A percentile compares a stretch with the other conserved stretches of the same genome.
phyloP scores from a whole-genome alignment of 164 flowering plant genomes.

The Vitis cinerea region DNA sequence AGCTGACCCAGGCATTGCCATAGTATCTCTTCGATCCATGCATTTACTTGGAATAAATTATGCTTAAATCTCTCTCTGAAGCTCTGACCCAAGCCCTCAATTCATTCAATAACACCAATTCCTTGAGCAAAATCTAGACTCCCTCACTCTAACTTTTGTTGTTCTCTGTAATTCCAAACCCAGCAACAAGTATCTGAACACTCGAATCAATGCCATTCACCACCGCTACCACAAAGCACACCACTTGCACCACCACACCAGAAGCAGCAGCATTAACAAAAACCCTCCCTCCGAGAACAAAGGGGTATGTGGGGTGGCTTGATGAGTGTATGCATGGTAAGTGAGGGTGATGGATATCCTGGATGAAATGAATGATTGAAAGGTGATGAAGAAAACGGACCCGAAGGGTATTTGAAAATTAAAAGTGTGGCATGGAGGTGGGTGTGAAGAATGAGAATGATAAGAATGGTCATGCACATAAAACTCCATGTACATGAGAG shows the following conservation, averaged over 20 bases:
- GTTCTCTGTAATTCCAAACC: not conserved
- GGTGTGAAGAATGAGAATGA: no score
- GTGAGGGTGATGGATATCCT: no score
- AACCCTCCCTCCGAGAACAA: no score
- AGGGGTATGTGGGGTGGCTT: not conserved
- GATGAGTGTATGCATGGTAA: no score
- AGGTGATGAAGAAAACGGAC: no score
- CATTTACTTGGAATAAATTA: constrained; percentile 49
- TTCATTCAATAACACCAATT: not conserved
- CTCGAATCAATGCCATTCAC: constrained; percentile 19
- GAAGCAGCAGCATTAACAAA: no score
- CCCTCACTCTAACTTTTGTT: not conserved
- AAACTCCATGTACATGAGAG: no score
- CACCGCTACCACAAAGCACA: constrained; percentile 1
- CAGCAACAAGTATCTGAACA: not conserved
- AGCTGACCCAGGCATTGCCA: constrained; percentile 62
- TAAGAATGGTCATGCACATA: no score
- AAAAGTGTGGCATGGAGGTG: no score
- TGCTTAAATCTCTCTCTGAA: not conserved
- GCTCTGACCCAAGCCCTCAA: constrained; percentile 3
- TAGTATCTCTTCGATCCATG: constrained; percentile 91
- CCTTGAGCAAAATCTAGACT: not conserved
- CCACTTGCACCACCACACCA: not conserved
- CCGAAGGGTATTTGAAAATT: no score
- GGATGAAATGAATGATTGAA: no score